Percentiles rank a stretch among this genome's conserved stretches.
phyloP scores from a whole-genome alignment of 208 protist species.

The Leptomonas pyrrhocoris region DNA sequence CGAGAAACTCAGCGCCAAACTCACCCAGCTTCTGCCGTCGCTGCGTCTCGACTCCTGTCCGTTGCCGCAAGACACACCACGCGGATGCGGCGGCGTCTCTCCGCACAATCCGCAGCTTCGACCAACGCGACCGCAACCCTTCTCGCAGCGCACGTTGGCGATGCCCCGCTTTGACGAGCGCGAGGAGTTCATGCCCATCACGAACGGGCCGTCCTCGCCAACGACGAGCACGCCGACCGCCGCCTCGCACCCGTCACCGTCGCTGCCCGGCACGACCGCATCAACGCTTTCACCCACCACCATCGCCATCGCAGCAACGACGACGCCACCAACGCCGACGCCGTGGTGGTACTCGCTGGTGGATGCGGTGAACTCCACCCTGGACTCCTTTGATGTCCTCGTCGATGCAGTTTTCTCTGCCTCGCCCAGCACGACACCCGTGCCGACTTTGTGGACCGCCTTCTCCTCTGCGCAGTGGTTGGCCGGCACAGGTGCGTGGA shows the following conservation, averaged over 20 bases:
- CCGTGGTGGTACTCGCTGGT: conserved; percentile 7
- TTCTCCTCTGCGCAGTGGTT: not conserved
- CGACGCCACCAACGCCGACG: not conserved
- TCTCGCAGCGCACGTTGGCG: not conserved
- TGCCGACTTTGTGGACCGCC: not conserved
- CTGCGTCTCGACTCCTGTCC: not conserved
- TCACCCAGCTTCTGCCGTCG: conserved; percentile 1
- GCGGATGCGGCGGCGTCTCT: not conserved
- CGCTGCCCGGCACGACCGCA: not conserved
- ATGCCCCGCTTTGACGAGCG: not conserved
- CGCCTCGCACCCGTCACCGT: not conserved
- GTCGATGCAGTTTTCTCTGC: conserved; percentile 7
- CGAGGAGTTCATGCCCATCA: not conserved
- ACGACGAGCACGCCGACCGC: conserved; percentile 5
- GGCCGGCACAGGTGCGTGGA: not conserved
- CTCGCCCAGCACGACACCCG: not conserved
- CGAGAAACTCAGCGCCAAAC: not conserved
- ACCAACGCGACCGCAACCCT: not conserved
- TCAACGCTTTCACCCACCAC: not conserved
- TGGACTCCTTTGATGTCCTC: conserved; percentile 7
- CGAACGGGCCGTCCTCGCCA: not conserved
- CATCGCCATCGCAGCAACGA: not conserved
- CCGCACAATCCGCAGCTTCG: not conserved
- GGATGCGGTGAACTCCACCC: conserved; percentile 5
- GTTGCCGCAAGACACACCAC: not conserved